A percentile compares a stretch with the other conserved stretches of the same genome.
phyloP scores from a whole-genome alignment of 495 filamentous ascomycete genomes.

The Oidiodendron maius region DNA sequence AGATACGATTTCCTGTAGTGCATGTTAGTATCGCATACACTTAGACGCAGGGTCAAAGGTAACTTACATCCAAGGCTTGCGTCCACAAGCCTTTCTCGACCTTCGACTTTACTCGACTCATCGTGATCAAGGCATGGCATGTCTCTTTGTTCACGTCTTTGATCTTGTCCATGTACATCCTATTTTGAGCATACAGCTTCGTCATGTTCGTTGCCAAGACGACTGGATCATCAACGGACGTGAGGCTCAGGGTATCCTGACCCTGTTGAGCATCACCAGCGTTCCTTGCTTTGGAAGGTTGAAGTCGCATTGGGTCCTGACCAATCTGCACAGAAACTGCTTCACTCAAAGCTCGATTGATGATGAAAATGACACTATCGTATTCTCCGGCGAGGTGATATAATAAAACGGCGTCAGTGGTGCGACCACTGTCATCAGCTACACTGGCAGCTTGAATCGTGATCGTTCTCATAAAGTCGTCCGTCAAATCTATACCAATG shows the following conservation, averaged over 20 bases:
- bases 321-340: conserved; percentile 77
- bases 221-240: conserved; percentile 79
- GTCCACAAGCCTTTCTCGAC: conserved; percentile 70
- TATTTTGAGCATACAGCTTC: conserved; percentile 51
- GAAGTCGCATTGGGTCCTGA: conserved; percentile 63
- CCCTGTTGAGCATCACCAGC: conserved; percentile 19
- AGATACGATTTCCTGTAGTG: conserved; percentile 57
- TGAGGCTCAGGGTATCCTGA: conserved; percentile 75
- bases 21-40: conserved; percentile 20
- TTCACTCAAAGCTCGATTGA: conserved; percentile 87
- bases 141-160: conserved; percentile 54
- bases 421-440: conserved; percentile 89
- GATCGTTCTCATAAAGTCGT: conserved; percentile 79
- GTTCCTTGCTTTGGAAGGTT: conserved; percentile 67
- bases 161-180: conserved; percentile 9
- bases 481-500: conserved; percentile 70
- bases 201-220: conserved; percentile 75
- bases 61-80: conserved; percentile 74
- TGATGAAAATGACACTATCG: conserved; percentile 79
- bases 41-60: conserved; percentile 7
- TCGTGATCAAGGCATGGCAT: conserved; percentile 64
- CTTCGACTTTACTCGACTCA: conserved; percentile 68
- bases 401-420: conserved; percentile 85
- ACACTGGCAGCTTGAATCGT: conserved; percentile 84
- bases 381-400: conserved; percentile 95